Evolutionary conservation across 306 rosid species (phyloP).

Genomic region (Sophora flavescens): DNA sequence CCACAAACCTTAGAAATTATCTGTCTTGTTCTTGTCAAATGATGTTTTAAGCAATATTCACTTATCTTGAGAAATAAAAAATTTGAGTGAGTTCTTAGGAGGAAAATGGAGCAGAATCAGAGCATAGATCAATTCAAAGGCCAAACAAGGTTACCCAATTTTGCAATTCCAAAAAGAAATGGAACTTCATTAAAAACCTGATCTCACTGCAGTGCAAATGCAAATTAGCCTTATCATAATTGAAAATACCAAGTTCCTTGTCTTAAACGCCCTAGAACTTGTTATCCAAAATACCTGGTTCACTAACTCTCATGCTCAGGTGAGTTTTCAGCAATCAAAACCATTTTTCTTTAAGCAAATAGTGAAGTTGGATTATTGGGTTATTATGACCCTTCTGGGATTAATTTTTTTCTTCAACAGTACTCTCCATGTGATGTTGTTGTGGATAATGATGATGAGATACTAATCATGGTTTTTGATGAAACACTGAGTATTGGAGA

Average conservation of each 20-base stretch:
- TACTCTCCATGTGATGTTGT: constrained; percentile 57
- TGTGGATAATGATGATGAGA: constrained; percentile 64
- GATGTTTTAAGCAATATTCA: background rate
- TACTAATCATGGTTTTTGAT: constrained; percentile 63
- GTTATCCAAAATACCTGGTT: constrained; percentile 53
- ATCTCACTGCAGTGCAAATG: constrained; percentile 55
- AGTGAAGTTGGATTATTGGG: constrained; percentile 1
- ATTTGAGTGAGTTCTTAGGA: constrained; percentile 7
- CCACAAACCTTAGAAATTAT: background rate
- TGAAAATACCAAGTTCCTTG: constrained; percentile 54
- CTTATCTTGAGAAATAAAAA: background rate
- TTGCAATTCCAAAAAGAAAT: constrained; percentile 53
- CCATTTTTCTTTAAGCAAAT: background rate
- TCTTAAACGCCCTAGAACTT: constrained; percentile 66
- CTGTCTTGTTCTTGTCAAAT: background rate
- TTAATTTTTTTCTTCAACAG: constrained; percentile 43
- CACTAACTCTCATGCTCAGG: constrained; percentile 55
- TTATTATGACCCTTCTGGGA: constrained; percentile 5
- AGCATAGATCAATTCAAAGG: constrained; percentile 63
- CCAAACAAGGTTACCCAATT: constrained; percentile 61
- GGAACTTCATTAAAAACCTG: constrained; percentile 65
- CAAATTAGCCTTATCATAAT: constrained; percentile 44
- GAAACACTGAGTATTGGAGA: constrained; percentile 60
- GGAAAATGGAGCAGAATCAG: constrained; percentile 55
- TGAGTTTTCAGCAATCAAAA: constrained; percentile 19